Conservation (phyloP, 306 rosid genomes). For the Citrullus amarus region DNA sequence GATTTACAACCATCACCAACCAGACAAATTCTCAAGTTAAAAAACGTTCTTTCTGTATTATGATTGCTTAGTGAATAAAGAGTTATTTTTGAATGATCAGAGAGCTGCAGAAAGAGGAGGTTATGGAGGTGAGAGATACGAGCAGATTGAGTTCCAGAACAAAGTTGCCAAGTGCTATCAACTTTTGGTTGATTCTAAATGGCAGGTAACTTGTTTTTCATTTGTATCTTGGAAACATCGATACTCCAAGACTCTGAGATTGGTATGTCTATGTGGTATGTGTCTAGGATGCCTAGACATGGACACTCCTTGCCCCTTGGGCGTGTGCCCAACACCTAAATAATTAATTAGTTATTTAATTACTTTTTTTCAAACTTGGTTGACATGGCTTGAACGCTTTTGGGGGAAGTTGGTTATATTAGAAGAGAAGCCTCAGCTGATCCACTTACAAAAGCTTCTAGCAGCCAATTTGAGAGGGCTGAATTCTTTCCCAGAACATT, state of each 20-base stretch:
- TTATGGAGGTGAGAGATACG: conserved; percentile 90
- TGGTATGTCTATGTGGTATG: not conserved
- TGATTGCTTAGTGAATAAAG: not conserved
- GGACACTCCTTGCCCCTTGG: not conserved
- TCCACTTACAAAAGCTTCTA: too few species aligned
- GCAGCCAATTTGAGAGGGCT: too few species aligned
- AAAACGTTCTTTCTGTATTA: not conserved
- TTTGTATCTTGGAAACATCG: not conserved
- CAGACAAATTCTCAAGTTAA: not conserved
- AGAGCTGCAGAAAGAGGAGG: conserved; percentile 90
- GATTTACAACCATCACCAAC: not conserved
- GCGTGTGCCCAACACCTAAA: not conserved
- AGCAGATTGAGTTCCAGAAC: conserved; percentile 64
- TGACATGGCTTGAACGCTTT: not conserved
- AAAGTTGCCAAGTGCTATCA: conserved; percentile 56
- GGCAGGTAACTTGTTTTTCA: conserved; percentile 55
- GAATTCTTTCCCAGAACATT: too few species aligned
- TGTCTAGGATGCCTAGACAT: not conserved
- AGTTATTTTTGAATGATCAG: conserved; percentile 28
- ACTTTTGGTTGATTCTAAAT: conserved; percentile 44
- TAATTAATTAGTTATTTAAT: not conserved
- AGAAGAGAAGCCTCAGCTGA: not conserved
- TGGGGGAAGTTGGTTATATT: not conserved
- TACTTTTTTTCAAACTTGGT: not conserved
- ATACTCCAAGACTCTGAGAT: not conserved